Conservation (phyloP, 2,329 filamentous ascomycete species). For the Botrytis byssoidea region DNA sequence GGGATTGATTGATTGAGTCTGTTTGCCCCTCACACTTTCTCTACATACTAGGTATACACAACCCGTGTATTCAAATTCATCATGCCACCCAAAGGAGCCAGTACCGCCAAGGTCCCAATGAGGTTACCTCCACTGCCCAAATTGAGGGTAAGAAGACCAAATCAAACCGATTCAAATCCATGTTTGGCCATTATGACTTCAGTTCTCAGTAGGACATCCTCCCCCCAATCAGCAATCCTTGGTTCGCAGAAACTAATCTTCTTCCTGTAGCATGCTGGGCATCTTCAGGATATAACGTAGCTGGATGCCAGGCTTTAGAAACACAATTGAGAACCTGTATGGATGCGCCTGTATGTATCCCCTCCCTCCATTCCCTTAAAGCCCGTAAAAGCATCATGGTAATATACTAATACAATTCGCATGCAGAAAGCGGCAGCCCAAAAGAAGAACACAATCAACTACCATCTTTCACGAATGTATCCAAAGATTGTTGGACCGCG, state of each 20-base stretch:
- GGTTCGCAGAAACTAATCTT: not conserved
- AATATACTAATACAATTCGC: not conserved
- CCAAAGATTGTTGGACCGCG: slow-evolving; percentile 69
- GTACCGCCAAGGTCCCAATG: slow-evolving; percentile 38
- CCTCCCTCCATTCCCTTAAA: not conserved
- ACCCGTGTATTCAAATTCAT: not conserved
- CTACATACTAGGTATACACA: not conserved
- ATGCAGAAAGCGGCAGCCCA: slow-evolving; percentile 52
- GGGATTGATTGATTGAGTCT: not conserved
- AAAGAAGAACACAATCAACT: slow-evolving; percentile 83
- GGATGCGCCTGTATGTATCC: slow-evolving; percentile 67
- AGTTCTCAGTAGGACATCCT: slow-evolving; percentile 56
- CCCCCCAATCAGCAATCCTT: not conserved
- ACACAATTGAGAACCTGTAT: slow-evolving; percentile 66
- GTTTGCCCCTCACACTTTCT: not conserved
- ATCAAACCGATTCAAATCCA: slow-evolving; percentile 60
- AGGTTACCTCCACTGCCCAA: slow-evolving; percentile 58
- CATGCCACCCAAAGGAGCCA: slow-evolving; percentile 39
- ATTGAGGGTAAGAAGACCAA: slow-evolving; percentile 63
- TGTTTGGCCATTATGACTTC: slow-evolving; percentile 66
- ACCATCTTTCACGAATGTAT: slow-evolving; percentile 78
- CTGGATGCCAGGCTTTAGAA: slow-evolving; percentile 59
- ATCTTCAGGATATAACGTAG: slow-evolving; percentile 66
- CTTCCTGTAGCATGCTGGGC: slow-evolving; percentile 71
- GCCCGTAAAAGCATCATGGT: not conserved